Conservation (phyloP, 2,329 filamentous ascomycete genomes). For the Hymenoscyphus linearis region DNA sequence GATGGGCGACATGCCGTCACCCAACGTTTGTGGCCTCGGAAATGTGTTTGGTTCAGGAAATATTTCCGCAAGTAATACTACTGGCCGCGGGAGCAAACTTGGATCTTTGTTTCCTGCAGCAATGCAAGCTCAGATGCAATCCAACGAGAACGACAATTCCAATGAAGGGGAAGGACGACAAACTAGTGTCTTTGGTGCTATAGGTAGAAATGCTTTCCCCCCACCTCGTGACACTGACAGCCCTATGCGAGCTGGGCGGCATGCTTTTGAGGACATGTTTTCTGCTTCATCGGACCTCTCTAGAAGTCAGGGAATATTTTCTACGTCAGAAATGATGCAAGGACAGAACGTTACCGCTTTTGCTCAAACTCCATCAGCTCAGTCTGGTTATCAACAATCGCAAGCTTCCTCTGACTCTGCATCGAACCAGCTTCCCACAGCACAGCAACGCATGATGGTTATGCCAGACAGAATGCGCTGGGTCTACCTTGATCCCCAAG, state of each 20-base stretch:
- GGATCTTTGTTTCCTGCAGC: conserved; percentile 80
- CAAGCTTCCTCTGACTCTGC: conserved; percentile 42
- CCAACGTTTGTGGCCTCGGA: conserved; percentile 61
- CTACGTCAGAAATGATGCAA: conserved; percentile 24
- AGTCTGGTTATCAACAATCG: conserved; percentile 28
- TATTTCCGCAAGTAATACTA: conserved; percentile 53
- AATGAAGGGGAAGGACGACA: conserved; percentile 58
- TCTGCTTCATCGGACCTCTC: conserved; percentile 16
- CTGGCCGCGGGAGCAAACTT: conserved; percentile 74
- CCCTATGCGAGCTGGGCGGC: conserved; percentile 50
- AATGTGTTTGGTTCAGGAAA: conserved; percentile 64
- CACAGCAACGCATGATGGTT: conserved; percentile 84
- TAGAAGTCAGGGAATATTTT: conserved; percentile 24
- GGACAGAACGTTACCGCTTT: conserved; percentile 23
- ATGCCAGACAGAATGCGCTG: conserved; percentile 99
- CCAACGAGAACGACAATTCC: conserved; percentile 57
- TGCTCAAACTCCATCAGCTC: conserved; percentile 24
- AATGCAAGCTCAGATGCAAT: conserved; percentile 88
- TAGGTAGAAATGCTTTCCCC: conserved; percentile 56
- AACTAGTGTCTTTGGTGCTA: conserved; percentile 58
- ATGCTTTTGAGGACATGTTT: conserved; percentile 48
- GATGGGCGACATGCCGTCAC: conserved; percentile 73
- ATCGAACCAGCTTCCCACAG: conserved; percentile 61
- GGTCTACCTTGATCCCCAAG: conserved; percentile 95
- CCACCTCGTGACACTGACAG: conserved; percentile 54